phyloP scores from a whole-genome alignment of 2,329 filamentous ascomycete genomes.

The Phaeoacremonium minimum region DNA sequence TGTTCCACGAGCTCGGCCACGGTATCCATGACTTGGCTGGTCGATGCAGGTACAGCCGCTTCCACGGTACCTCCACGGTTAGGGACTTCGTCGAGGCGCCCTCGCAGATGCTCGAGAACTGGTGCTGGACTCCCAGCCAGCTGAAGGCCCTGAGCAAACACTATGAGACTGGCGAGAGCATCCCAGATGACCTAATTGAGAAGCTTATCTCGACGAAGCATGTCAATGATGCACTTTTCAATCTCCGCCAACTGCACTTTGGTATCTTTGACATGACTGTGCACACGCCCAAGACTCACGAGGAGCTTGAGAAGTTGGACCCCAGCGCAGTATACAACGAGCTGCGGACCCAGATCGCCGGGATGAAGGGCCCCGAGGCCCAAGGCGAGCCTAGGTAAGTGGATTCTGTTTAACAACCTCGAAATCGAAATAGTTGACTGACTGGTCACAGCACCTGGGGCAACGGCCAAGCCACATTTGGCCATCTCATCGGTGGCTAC shows the following conservation, averaged over 20 bases:
- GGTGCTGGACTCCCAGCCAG: slow-evolving; percentile 67
- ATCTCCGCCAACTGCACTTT: slow-evolving; percentile 74
- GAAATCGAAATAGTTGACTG: slow-evolving; percentile 11
- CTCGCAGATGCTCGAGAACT: slow-evolving; percentile 71
- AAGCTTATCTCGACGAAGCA: slow-evolving; percentile 74
- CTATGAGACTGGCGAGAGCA: slow-evolving; percentile 65
- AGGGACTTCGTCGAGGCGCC: slow-evolving; percentile 69
- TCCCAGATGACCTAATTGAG: slow-evolving; percentile 70
- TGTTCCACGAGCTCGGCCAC: slow-evolving; percentile 75
- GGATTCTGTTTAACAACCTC: slow-evolving; percentile 1
- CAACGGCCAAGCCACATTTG: slow-evolving; percentile 74
- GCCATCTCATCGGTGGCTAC: slow-evolving; percentile 79
- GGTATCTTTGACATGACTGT: slow-evolving; percentile 82
- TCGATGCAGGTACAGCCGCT: slow-evolving; percentile 58
- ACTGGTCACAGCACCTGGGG: slow-evolving; percentile 57
- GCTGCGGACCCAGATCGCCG: slow-evolving; percentile 65
- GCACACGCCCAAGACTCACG: slow-evolving; percentile 66
- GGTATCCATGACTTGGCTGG: slow-evolving; percentile 67
- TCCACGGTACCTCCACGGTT: slow-evolving; percentile 64
- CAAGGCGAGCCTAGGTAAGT: slow-evolving; percentile 52
- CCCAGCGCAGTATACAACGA: slow-evolving; percentile 67
- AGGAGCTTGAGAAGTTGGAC: slow-evolving; percentile 62
- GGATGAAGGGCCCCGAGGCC: slow-evolving; percentile 70
- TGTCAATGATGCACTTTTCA: slow-evolving; percentile 76
- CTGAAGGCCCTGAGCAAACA: slow-evolving; percentile 67